Evolutionary conservation across 306 rosid genomes (phyloP), one percentile per base, ranked within the genome.

Genomic region (Prunus dulcis): DNA sequence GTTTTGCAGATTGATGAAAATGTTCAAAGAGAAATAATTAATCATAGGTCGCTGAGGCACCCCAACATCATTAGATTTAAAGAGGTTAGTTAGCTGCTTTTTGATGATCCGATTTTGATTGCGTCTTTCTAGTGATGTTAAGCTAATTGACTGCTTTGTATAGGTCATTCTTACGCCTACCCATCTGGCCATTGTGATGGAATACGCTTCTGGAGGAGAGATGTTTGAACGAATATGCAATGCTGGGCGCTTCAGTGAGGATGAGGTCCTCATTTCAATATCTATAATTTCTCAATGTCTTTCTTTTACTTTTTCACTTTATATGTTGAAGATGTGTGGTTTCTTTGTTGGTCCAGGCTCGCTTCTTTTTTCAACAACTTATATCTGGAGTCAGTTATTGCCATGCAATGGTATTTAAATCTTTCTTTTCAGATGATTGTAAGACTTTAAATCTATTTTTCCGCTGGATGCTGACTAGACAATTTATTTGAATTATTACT

Each of bases 171-270:
- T 93, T 76, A 93, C 98, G 47, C 96, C 98, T 55, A 90, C 98
- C 45, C 98, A 93, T 87, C 81, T 93, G 79, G 98, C 98, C 34
- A 93, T 93, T 86, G 94, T 90, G 52, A 91, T 93, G 98, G 97
- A 93, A 82, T 93, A 84, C 85, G 98, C 98, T 67, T 87, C 98
- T 30, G 98, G 98, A 73, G 98, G 98, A 63, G 98, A 93, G 83
- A 85, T 93, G 50, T 93, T 93, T 70, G 91, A 86, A 18, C 85
- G 92, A 55, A 93, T 93, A 49, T 34, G 86, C 89, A 88, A 82
- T 27, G 91, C 89, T 28, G 97, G 96, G 50, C 98, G 89, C 73
- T 91, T 93, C 82, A 79, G 80, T 23, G 98, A 93, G 87, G 94
- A 93, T 46, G 98, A 93, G 98, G 98, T 93, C 65, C 56, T 32